Conservation (phyloP, 2,329 filamentous ascomycete genomes). For the Zopfia rhizophila region DNA sequence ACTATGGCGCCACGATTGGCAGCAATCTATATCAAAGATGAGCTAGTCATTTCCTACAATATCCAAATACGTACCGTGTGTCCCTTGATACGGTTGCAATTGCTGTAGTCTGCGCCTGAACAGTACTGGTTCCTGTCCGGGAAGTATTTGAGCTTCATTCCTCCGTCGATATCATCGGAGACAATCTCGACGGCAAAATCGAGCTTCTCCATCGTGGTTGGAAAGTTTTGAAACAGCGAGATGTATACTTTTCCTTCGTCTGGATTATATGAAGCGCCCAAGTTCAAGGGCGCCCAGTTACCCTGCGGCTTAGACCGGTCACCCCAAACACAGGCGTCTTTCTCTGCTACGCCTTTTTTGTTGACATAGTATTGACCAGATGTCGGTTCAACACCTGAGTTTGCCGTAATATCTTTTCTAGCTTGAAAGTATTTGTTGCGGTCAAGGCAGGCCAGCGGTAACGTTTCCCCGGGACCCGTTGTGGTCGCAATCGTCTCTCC, state of each 20-base stretch:
- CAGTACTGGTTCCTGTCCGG: conserved; percentile 74
- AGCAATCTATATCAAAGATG: conserved; percentile 29
- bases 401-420: no score
- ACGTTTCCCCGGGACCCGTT: conserved; percentile 67
- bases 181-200: conserved; percentile 82
- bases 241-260: conserved; percentile 75
- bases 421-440: conserved; percentile 79
- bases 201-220: conserved; percentile 75
- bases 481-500: conserved; percentile 83
- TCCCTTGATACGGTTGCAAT: conserved; percentile 62
- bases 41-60: no score
- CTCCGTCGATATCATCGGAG: conserved; percentile 69
- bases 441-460: conserved; percentile 79
- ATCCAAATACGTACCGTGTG: conserved; percentile 80
- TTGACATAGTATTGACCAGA: conserved; percentile 98
- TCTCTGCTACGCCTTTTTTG: conserved; percentile 73
- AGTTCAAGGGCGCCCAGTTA: conserved; percentile 88
- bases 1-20: conserved; percentile 34
- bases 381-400: conserved; percentile 74
- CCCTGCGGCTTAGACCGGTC: conserved; percentile 68
- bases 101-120: conserved; percentile 56
- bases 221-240: conserved; percentile 84
- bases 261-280: conserved; percentile 78
- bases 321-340: conserved; percentile 82
- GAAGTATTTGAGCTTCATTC: conserved; percentile 70